phyloP scores from a whole-genome alignment of 345 rosid species.

The Acer negundo region DNA sequence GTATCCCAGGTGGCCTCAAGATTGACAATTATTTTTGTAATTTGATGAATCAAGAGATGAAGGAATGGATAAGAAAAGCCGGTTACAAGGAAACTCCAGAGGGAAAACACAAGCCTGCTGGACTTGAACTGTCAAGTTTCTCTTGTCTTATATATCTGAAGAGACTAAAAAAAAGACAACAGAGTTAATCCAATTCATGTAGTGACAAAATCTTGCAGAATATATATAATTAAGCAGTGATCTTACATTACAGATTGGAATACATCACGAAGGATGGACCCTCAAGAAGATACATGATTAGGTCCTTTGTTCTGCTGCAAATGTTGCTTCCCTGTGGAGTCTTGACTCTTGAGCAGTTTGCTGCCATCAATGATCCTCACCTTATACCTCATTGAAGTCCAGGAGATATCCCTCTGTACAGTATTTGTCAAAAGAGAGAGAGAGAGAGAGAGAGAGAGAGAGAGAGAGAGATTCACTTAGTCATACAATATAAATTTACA shows the following conservation, averaged over 20 bases:
- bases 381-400: neutral
- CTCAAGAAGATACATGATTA: neutral
- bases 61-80: neutral
- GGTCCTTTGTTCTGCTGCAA: neutral
- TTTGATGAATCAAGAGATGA: neutral
- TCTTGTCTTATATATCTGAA: neutral
- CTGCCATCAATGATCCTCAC: neutral
- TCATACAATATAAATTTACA: neutral
- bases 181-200: neutral
- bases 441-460: neutral
- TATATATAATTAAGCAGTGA: neutral
- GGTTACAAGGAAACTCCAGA: neutral
- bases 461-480: neutral
- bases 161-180: neutral
- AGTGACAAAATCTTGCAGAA: slow-evolving; percentile 6
- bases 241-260: neutral
- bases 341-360: neutral
- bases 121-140: neutral
- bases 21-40: neutral
- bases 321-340: neutral
- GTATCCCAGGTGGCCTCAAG: neutral
- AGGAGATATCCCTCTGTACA: neutral
- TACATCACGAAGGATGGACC: neutral
- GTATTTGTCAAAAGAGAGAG: neutral
- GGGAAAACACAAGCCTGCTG: too few species aligned